Evolutionary conservation across 495 filamentous ascomycete genomes (phyloP), one percentile per base, ranked within the genome.

Genomic region (Polyplosphaeria fusca): DNA sequence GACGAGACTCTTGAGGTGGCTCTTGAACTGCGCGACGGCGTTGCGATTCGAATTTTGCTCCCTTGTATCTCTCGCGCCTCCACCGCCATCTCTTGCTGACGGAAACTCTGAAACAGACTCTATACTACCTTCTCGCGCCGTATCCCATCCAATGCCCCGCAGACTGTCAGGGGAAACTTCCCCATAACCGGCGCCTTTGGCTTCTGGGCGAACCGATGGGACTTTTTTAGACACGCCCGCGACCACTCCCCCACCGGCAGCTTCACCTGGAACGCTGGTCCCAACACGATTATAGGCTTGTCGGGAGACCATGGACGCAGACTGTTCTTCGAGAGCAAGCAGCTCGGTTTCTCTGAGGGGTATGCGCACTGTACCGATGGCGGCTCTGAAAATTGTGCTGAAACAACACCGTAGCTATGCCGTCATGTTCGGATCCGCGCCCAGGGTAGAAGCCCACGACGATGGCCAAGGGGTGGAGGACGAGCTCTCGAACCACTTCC

Each of bases 261-360:
- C 58, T 78, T 77, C 63, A 76, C 70, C 60, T 79, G 78, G 64
- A 74, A 70, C 64, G 63, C 74, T n/a, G 77, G 77, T 12, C 70
- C 73, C 52, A 60, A 75, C 47, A 69, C 65, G 2, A 42, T 80
- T 25, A 60, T 79, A 4, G 70, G 64, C 0, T 1, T 79, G 27
- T 66, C 64, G 5, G 76, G 77, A n/a, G 47, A 63, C 5, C 68
- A 71, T 5, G 71, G 56, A 3, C 67, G 76, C 7, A 67, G 71
- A 56, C 22, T 72, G 4, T 79, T 74, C 47, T 73, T 75, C 27
- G 76, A 77, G 18, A 72, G 59, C 51, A 69, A 67, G 42, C 66
- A 68, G 0, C 63, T 80, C 9, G 68, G 67, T n/a, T 66, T 78
- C 51, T 22, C 57, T 16, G 66, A 76, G 39, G 76, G 73, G 67